phyloP scores from a whole-genome alignment of 1,284 basidiomycete species.

The Wallemia ichthyophaga region DNA sequence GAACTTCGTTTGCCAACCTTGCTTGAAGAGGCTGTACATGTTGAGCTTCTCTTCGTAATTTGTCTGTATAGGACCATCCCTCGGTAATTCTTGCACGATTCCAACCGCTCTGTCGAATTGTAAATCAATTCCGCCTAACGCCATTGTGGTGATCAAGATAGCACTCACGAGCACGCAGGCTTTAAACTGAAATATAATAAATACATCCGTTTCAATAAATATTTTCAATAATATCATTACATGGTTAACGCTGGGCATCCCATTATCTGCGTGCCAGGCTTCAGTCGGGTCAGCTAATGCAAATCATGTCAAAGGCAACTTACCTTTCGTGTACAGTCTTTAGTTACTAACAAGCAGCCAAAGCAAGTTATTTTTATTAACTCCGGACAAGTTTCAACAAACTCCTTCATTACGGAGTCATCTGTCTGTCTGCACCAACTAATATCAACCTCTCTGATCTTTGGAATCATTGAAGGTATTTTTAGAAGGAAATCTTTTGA shows the following conservation, averaged over 20 bases:
- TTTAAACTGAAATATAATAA: too few relatives aligned
- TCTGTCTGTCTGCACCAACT: conserved; percentile 65
- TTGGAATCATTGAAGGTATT: conserved; percentile 22
- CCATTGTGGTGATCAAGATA: too few relatives aligned
- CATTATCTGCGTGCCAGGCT: neutral
- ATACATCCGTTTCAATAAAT: too few relatives aligned
- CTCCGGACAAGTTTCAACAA: conserved; percentile 26
- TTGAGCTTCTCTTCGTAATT: conserved; percentile 84
- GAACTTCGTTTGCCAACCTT: conserved; percentile 27
- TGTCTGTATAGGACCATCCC: conserved; percentile 82
- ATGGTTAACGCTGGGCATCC: neutral
- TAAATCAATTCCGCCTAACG: conserved; percentile 13
- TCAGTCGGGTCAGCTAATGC: neutral
- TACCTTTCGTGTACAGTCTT: conserved; percentile 26
- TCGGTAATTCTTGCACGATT: conserved; percentile 69
- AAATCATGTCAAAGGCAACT: conserved; percentile 2
- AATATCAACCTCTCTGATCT: conserved; percentile 37
- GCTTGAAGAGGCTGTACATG: conserved; percentile 81
- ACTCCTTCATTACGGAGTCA: conserved; percentile 44
- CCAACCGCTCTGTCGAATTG: conserved; percentile 84
- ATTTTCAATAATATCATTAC: neutral
- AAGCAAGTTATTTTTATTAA: conserved; percentile 18
- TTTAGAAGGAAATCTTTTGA: conserved; percentile 25
- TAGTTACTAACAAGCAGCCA: conserved; percentile 23
- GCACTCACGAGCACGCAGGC: too few relatives aligned